phyloP scores from a whole-genome alignment of 352 stramenopile species.

The Globisporangium viniferum region DNA sequence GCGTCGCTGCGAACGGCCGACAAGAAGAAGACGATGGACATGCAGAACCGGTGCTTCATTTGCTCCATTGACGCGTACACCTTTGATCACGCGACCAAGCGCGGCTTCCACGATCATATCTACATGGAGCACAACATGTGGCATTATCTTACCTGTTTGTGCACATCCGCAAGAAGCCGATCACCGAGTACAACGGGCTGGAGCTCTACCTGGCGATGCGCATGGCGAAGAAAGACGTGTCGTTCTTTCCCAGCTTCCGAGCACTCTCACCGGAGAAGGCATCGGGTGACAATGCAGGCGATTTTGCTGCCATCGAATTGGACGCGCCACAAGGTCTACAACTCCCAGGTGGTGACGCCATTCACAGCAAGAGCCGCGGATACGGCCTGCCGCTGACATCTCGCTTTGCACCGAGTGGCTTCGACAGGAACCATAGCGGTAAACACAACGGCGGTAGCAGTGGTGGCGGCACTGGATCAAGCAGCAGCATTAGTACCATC shows the following conservation, averaged over 20 bases:
- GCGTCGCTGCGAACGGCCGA: slow-evolving; percentile 63
- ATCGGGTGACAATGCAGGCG: background rate
- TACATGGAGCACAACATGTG: slow-evolving; percentile 80
- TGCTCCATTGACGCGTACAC: slow-evolving; percentile 80
- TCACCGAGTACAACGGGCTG: slow-evolving; percentile 78
- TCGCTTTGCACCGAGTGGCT: slow-evolving; percentile 1
- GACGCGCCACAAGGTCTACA: slow-evolving; percentile 7
- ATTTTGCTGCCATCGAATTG: background rate
- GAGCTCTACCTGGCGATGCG: slow-evolving; percentile 76
- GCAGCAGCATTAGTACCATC: background rate
- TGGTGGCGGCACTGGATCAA: background rate
- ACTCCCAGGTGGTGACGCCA: background rate
- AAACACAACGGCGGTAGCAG: background rate
- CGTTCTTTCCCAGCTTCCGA: slow-evolving; percentile 69
- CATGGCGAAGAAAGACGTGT: slow-evolving; percentile 75
- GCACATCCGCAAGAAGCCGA: slow-evolving; percentile 73
- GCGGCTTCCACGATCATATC: slow-evolving; percentile 73
- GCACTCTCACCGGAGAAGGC: slow-evolving; percentile 46
- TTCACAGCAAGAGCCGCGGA: background rate
- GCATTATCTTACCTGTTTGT: slow-evolving; percentile 82
- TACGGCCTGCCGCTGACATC: background rate
- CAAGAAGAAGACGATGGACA: slow-evolving; percentile 63
- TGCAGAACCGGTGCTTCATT: slow-evolving; percentile 74
- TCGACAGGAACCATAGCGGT: background rate
- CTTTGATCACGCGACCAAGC: slow-evolving; percentile 63